phyloP scores from a whole-genome alignment of 2,329 filamentous ascomycete genomes.

The Gremmenia infestans region DNA sequence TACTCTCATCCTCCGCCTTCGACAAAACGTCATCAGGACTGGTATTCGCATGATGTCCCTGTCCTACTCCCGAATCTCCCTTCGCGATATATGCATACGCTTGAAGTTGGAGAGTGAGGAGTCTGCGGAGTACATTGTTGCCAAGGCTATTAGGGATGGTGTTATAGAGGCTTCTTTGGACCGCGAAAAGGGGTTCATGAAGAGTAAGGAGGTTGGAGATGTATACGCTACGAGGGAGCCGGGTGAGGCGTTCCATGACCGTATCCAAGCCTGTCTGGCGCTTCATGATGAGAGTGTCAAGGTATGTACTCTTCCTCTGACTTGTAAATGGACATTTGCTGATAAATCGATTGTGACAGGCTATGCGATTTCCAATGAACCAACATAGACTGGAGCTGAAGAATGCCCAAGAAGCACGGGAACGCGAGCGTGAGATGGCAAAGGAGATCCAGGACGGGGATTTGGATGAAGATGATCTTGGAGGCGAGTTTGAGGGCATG shows the following conservation, averaged over 20 bases:
- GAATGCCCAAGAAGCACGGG: conserved; percentile 96
- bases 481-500: conserved; percentile 93
- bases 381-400: conserved; percentile 95
- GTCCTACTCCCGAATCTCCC: conserved; percentile 93
- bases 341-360: conserved; percentile 43
- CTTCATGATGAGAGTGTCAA: conserved; percentile 98
- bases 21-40: conserved; percentile 99
- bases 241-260: conserved; percentile 94
- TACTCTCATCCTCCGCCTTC: conserved; percentile 86
- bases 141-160: conserved; percentile 95
- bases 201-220: conserved; percentile 94
- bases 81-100: conserved; percentile 95
- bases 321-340: background rate
- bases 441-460: conserved; percentile 99
- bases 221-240: conserved; percentile 95
- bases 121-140: conserved; percentile 97
- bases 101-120: conserved; percentile 92
- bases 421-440: conserved; percentile 91
- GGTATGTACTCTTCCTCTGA: conserved; percentile 46
- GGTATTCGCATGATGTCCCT: conserved; percentile 99
- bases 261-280: conserved; percentile 84
- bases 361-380: conserved; percentile 99
- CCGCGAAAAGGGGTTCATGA: conserved; percentile 94
- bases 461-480: conserved; percentile 92
- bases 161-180: conserved; percentile 95